Percentiles rank a stretch among this genome's conserved stretches.
phyloP scores from a whole-genome alignment of 495 filamentous ascomycete genomes.

The Patellaria atrata region DNA sequence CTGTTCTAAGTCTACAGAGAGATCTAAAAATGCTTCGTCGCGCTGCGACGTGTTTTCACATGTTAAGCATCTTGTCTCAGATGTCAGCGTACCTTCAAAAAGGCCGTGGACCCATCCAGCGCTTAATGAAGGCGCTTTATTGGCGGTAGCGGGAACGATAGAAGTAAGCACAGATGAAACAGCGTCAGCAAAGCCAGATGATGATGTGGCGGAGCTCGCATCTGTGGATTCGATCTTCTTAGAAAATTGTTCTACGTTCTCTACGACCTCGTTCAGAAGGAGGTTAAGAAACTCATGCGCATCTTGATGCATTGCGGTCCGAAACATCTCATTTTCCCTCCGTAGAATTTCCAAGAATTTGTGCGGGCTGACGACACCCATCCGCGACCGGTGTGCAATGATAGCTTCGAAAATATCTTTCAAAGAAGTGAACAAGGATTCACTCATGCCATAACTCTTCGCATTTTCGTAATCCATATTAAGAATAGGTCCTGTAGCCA shows the following conservation, averaged over 20 bases:
- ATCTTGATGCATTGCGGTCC: slow-evolving; percentile 92
- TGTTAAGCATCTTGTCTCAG: slow-evolving; percentile 90
- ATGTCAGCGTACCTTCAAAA: slow-evolving; percentile 88
- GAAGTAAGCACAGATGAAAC: slow-evolving; percentile 11
- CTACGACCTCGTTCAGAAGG: slow-evolving; percentile 88
- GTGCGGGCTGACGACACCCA: slow-evolving; percentile 83
- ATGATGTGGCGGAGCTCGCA: slow-evolving; percentile 30
- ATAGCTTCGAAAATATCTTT: slow-evolving; percentile 95
- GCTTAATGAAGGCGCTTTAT: slow-evolving; percentile 5
- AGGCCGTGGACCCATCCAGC: slow-evolving; percentile 87
- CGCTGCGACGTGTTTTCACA: slow-evolving; percentile 91
- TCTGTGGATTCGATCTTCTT: slow-evolving; percentile 32
- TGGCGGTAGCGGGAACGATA: slow-evolving; percentile 9
- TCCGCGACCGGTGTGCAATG: slow-evolving; percentile 64
- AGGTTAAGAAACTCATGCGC: slow-evolving; percentile 94
- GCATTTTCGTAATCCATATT: slow-evolving; percentile 68
- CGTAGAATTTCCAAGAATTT: slow-evolving; percentile 88
- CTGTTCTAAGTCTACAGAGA: slow-evolving; percentile 91
- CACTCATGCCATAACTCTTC: slow-evolving; percentile 75
- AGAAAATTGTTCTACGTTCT: slow-evolving; percentile 76
- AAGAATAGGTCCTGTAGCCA: slow-evolving; percentile 72
- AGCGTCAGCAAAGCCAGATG: slow-evolving; percentile 20
- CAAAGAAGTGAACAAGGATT: slow-evolving; percentile 82
- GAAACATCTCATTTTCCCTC: slow-evolving; percentile 94
- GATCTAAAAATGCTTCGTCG: slow-evolving; percentile 87